Evolutionary conservation across 2,329 filamentous ascomycete species (phyloP).

Genomic region (Pseudogymnoascus sp.): DNA sequence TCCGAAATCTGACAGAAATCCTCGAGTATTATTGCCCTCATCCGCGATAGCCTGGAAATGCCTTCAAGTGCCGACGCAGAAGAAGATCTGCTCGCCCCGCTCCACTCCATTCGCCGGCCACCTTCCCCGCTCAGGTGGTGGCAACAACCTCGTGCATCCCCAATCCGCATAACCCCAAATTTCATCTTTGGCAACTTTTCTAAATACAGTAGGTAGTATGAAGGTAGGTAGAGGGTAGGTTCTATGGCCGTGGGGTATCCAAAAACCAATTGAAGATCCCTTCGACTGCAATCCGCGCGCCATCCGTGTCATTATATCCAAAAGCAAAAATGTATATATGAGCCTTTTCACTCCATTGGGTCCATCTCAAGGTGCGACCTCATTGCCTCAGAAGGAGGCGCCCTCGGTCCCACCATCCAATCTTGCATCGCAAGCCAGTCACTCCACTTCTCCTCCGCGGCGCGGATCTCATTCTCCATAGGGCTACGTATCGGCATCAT

Average conservation of each 20-base stretch:
- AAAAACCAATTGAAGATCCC: neutral
- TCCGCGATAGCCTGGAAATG: neutral
- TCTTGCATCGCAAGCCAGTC: slow-evolving; percentile 96
- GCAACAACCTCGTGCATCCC: neutral
- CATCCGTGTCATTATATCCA: neutral
- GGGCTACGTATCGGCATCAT: slow-evolving; percentile 72
- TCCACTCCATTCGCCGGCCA: neutral
- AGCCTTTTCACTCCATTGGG: slow-evolving; percentile 1
- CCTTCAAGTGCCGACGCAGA: neutral
- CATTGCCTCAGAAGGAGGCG: slow-evolving; percentile 36
- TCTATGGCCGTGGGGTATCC: neutral
- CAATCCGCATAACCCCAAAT: neutral
- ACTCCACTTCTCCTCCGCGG: slow-evolving; percentile 80
- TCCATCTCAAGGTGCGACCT: neutral
- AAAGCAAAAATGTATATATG: neutral
- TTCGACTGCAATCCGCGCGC: neutral
- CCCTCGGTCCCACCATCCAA: slow-evolving; percentile 90
- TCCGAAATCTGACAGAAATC: neutral
- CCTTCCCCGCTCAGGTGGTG: neutral
- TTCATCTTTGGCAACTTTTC: neutral
- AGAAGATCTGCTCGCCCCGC: neutral
- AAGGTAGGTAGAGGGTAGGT: neutral
- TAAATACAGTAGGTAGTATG: slow-evolving; percentile 1
- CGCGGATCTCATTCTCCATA: slow-evolving; percentile 70
- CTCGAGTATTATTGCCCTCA: neutral